A percentile compares a stretch with the other conserved stretches of the same genome.
Evolutionary conservation across 768 basidiomycete genomes (phyloP).

Genomic region (Boletus edulis): DNA sequence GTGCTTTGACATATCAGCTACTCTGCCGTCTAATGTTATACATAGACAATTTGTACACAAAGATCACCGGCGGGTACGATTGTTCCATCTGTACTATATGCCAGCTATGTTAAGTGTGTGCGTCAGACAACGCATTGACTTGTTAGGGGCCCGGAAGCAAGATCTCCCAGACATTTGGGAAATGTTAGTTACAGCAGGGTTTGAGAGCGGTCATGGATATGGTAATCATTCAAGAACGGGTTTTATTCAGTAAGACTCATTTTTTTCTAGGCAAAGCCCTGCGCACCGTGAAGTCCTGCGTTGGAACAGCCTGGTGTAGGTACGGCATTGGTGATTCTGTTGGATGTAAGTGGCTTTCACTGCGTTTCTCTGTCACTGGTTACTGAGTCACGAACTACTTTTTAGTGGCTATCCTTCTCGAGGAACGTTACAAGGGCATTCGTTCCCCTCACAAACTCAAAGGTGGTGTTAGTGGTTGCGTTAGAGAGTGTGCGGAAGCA

Average conservation of each 20-base stretch:
- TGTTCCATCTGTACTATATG: neutral
- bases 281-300: conserved; percentile 76
- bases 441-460: conserved; percentile 73
- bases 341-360: conserved; percentile 33
- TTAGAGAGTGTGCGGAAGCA: conserved; percentile 76
- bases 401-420: conserved; percentile 63
- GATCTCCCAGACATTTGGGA: conserved; percentile 71
- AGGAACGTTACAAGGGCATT: conserved; percentile 71
- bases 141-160: conserved; percentile 69
- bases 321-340: conserved; percentile 77
- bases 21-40: neutral
- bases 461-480: conserved; percentile 73
- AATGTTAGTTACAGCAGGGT: conserved; percentile 59
- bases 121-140: conserved; percentile 57
- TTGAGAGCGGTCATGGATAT: conserved; percentile 77
- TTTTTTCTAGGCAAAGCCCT: conserved; percentile 40
- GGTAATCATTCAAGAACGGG: conserved; percentile 38
- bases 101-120: neutral
- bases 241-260: neutral
- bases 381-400: neutral
- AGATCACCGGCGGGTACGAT: conserved; percentile 44
- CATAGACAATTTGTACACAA: conserved; percentile 58
- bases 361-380: neutral
- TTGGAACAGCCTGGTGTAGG: conserved; percentile 70
- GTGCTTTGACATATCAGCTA: neutral